phyloP scores from a whole-genome alignment of 2,329 filamentous ascomycete species.

The Colletotrichum chrysophilum region DNA sequence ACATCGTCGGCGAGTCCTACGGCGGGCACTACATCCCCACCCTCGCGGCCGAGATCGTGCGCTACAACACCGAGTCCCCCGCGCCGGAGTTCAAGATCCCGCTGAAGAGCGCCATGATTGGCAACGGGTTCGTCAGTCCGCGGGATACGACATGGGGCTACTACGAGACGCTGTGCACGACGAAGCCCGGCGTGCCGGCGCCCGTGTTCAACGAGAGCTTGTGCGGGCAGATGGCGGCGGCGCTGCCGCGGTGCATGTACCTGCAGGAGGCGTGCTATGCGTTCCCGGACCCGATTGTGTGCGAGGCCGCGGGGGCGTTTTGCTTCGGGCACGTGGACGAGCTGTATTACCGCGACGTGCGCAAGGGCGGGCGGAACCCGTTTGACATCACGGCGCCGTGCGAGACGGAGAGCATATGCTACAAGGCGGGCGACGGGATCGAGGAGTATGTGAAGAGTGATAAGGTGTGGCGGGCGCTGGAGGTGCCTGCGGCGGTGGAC shows the following conservation, averaged over 20 bases:
- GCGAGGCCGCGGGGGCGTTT: conserved; percentile 36
- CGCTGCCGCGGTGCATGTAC: conserved; percentile 49
- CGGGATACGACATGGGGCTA: conserved; percentile 23
- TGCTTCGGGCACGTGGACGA: conserved; percentile 43
- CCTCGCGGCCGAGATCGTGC: conserved; percentile 46
- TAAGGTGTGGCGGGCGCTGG: conserved; percentile 22
- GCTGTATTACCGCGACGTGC: conserved; percentile 44
- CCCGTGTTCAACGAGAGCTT: conserved; percentile 22
- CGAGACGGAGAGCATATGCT: conserved; percentile 42
- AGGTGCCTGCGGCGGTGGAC: conserved; percentile 17
- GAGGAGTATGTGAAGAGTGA: conserved; percentile 28
- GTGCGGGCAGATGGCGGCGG: conserved; percentile 34
- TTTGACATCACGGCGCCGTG: conserved; percentile 48
- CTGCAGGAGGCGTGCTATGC: conserved; percentile 41
- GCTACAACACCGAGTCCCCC: conserved; percentile 45
- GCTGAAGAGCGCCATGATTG: conserved; percentile 48
- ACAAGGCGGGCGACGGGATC: conserved; percentile 30
- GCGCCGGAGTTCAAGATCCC: conserved; percentile 41
- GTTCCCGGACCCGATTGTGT: conserved; percentile 44
- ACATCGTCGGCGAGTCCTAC: conserved; percentile 55
- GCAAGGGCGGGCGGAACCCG: conserved; percentile 42
- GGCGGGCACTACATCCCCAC: conserved; percentile 54
- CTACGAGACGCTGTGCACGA: conserved; percentile 25
- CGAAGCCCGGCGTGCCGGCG: conserved; percentile 22
- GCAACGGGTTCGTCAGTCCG: conserved; percentile 45